Conservation (phyloP, 345 rosid species). For the Chamaenerion angustifolium region DNA sequence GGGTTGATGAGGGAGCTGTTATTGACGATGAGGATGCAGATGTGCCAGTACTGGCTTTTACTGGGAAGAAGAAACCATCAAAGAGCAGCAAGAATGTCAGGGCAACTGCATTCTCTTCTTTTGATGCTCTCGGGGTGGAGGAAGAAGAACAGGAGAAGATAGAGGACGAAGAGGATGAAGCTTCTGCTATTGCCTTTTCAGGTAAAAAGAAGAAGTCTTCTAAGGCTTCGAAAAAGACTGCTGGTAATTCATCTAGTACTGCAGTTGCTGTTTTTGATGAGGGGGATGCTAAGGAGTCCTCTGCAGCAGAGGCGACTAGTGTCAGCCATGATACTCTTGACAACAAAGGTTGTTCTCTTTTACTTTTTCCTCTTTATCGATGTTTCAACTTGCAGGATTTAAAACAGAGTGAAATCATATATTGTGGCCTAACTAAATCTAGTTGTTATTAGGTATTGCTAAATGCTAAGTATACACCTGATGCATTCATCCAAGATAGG, state of each 20-base stretch:
- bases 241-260: constrained; percentile 1
- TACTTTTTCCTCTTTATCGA: too few relatives aligned
- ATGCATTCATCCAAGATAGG: too few relatives aligned
- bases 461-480: too few relatives aligned
- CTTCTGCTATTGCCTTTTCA: constrained; percentile 17
- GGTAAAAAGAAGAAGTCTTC: constrained; percentile 49
- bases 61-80: constrained; percentile 12
- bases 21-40: constrained; percentile 4
- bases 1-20: constrained; percentile 4
- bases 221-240: constrained; percentile 8
- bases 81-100: constrained; percentile 12
- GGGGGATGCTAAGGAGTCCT: constrained; percentile 27
- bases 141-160: constrained; percentile 16
- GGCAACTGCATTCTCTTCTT: constrained; percentile 7
- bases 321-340: constrained; percentile 14
- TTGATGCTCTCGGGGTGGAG: constrained; percentile 18
- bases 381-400: too few relatives aligned
- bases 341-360: constrained; percentile 21
- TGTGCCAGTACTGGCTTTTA: constrained; percentile 8
- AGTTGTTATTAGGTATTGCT: too few relatives aligned
- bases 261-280: constrained; percentile 46
- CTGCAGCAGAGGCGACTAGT: constrained; percentile 17
- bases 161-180: constrained; percentile 20
- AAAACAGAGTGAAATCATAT: too few relatives aligned
- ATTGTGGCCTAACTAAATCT: too few relatives aligned